Percentiles rank a stretch among this genome's conserved stretches.
Conservation (phyloP, 108 stramenopile genomes). For the Chaetoceros muelleri region DNA sequence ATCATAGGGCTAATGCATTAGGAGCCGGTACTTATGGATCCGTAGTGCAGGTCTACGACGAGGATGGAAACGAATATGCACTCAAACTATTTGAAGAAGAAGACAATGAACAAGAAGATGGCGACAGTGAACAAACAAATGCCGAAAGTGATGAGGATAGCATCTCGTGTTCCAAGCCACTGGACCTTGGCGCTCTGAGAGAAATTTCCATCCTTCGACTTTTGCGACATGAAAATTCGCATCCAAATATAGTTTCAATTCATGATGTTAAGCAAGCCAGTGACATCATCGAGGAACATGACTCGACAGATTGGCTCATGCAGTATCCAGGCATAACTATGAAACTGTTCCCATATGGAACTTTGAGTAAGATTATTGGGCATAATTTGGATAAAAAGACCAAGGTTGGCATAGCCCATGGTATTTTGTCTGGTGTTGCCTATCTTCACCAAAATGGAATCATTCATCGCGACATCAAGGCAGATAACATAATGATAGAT, state of each 20-base stretch:
- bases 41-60: conserved; percentile 71
- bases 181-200: conserved; percentile 55
- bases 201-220: conserved; percentile 71
- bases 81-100: conserved; percentile 60
- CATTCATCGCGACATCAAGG: conserved; percentile 98
- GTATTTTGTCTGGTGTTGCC: conserved; percentile 58
- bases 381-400: conserved; percentile 22
- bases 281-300: conserved; percentile 21
- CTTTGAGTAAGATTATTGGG: conserved; percentile 26
- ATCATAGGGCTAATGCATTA: conserved; percentile 58
- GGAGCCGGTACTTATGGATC: conserved; percentile 67
- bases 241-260: conserved; percentile 64
- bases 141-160: conserved; percentile 1
- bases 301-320: conserved; percentile 30
- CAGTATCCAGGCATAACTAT: conserved; percentile 41
- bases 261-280: conserved; percentile 52
- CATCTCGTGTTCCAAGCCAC: conserved; percentile 10
- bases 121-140: too few species aligned
- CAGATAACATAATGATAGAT: conserved; percentile 84
- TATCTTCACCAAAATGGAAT: conserved; percentile 93
- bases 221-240: conserved; percentile 46
- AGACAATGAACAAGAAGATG: conserved; percentile 15
- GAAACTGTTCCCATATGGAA: conserved; percentile 51
- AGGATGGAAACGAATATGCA: conserved; percentile 66
- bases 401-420: conserved; percentile 53